These are phyloP conservation scores for Cucumis sativus DNA, from an alignment of 306 rosid species.

Conservation along the genomic window Cucumber_9930_V3 NC_026659.2:28731501-28732000, in stretches of 20 bases:
- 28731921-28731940: too few species aligned
- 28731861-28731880: too few species aligned
- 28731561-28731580: background rate
- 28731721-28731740: background rate
- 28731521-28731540: background rate
- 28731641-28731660: background rate
- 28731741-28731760: background rate
- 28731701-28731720: background rate
- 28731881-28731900: too few species aligned
- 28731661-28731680: background rate
- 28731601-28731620: background rate
- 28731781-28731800: background rate
- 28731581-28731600: background rate
- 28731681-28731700: background rate
- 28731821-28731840: background rate
- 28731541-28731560: background rate
- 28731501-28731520: background rate
- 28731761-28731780: background rate
- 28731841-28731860: background rate
- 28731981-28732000: background rate
- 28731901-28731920: too few species aligned
- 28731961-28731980: background rate
- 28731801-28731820: background rate
- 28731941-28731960: background rate
- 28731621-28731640: background rate